phyloP scores from a whole-genome alignment of 192 early-diverging fungal species.

The Ambispora gerdemannii region DNA sequence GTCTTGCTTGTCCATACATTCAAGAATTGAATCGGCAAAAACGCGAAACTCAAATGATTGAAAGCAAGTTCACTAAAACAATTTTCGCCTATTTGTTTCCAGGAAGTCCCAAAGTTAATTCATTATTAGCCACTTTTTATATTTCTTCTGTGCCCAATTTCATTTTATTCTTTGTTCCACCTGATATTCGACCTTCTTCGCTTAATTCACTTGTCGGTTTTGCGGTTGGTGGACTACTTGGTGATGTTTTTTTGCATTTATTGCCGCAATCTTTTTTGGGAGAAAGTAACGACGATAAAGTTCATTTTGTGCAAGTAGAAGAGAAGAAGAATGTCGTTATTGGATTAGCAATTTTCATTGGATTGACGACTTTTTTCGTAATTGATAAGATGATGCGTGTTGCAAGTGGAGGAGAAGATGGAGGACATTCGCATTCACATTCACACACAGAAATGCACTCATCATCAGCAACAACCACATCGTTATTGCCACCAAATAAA shows the following conservation, averaged over 20 bases:
- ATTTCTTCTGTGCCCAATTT: slow-evolving; percentile 82
- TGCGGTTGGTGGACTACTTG: slow-evolving; percentile 81
- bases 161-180: slow-evolving; percentile 74
- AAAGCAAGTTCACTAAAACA: slow-evolving; percentile 38
- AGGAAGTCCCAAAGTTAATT: slow-evolving; percentile 55
- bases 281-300: slow-evolving; percentile 39
- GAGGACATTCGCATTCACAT: slow-evolving; percentile 59
- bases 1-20: neutral
- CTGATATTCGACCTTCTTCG: slow-evolving; percentile 53
- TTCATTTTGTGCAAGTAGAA: slow-evolving; percentile 41
- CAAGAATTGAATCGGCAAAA: neutral
- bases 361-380: slow-evolving; percentile 71
- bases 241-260: slow-evolving; percentile 83
- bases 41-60: neutral
- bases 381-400: slow-evolving; percentile 86
- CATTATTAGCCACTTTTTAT: slow-evolving; percentile 72
- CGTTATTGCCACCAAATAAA: neutral
- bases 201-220: slow-evolving; percentile 76
- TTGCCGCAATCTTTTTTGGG: slow-evolving; percentile 73
- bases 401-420: slow-evolving; percentile 57
- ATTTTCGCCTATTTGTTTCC: slow-evolving; percentile 57
- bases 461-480: neutral
- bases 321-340: slow-evolving; percentile 61
- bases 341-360: slow-evolving; percentile 73
- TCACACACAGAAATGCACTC: slow-evolving; percentile 40